Percentiles rank a stretch among this genome's conserved stretches.
These are phyloP conservation scores for Oryza australiensis DNA, from an alignment of 176 grass and related monocot genomes.

Conservation along the genomic window DNA sequence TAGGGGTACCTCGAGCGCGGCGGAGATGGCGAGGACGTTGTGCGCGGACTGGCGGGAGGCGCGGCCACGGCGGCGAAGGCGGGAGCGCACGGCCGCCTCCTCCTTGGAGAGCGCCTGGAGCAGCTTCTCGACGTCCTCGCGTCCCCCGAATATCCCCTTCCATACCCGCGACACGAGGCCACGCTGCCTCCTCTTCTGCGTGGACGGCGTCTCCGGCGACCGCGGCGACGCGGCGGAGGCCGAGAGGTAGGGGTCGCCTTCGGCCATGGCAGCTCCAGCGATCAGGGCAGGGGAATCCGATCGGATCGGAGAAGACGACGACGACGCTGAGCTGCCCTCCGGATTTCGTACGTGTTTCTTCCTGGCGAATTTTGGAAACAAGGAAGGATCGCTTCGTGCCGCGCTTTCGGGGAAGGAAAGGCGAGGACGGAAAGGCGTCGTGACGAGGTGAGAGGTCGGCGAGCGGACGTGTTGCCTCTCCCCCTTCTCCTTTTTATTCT, in stretches of 20 bases:
- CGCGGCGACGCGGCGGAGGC: conserved; percentile 30
- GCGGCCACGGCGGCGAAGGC: conserved; percentile 68
- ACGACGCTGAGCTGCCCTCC: neutral
- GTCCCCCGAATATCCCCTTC: conserved; percentile 74
- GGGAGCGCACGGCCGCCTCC: conserved; percentile 66
- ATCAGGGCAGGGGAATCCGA: neutral
- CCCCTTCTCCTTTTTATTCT: too few relatives aligned
- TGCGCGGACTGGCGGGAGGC: conserved; percentile 56
- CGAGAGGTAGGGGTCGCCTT: conserved; percentile 33
- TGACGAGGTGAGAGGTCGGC: neutral
- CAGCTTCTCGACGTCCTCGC: conserved; percentile 82
- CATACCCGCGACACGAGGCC: conserved; percentile 70
- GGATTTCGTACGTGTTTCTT: neutral
- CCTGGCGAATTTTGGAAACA: neutral
- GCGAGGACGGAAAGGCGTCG: conserved; percentile 6
- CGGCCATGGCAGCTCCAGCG: conserved; percentile 42
- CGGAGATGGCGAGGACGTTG: conserved; percentile 68
- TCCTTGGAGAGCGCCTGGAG: conserved; percentile 80
- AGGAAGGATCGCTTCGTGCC: conserved; percentile 29
- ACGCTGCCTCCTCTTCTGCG: conserved; percentile 39
- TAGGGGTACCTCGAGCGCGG: conserved; percentile 62
- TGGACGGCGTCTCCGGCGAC: conserved; percentile 33
- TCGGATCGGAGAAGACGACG: neutral
- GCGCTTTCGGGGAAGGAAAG: conserved; percentile 12
- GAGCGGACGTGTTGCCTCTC: conserved; percentile 7